Percentiles rank a stretch among this genome's conserved stretches.
Evolutionary conservation across 1,139 yeast genomes (phyloP).

Genomic region (Hanseniaspora sp.): DNA sequence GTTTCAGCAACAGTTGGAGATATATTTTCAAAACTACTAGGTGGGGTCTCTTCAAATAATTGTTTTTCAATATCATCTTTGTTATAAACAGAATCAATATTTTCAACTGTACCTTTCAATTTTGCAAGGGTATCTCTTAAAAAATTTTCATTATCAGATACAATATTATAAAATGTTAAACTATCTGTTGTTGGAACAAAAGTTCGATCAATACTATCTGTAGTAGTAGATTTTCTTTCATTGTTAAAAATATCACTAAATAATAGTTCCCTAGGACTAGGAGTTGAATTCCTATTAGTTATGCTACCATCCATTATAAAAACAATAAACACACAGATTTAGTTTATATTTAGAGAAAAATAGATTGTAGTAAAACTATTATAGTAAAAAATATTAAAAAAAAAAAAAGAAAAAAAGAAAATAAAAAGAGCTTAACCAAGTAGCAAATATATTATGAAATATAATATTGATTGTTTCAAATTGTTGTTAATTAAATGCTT

Average conservation of each 20-base stretch:
- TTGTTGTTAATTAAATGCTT: too few species aligned
- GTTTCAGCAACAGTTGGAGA: background rate
- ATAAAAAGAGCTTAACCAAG: too few species aligned
- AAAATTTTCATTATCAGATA: background rate
- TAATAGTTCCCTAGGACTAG: constrained; percentile 7
- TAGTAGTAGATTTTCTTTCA: too few species aligned
- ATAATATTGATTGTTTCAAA: too few species aligned
- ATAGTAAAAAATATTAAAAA: too few species aligned
- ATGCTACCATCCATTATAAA: too few species aligned
- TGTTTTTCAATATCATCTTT: constrained; percentile 6
- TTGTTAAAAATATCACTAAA: constrained; percentile 12
- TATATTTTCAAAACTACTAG: background rate
- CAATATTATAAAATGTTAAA: constrained; percentile 1
- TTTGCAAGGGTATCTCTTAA: constrained; percentile 15
- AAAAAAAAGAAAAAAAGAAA: too few species aligned
- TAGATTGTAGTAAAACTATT: too few species aligned
- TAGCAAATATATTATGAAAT: too few species aligned
- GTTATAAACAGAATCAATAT: constrained; percentile 16
- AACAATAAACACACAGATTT: too few species aligned
- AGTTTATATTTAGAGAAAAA: background rate
- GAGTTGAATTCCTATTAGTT: too few species aligned
- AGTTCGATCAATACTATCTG: too few species aligned
- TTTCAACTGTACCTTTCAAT: constrained; percentile 21
- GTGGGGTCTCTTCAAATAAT: background rate
- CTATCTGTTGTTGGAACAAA: background rate